A percentile compares a stretch with the other conserved stretches of the same genome.
These are phyloP conservation scores for Halophytophthora polymorphica DNA, from an alignment of 352 stramenopile species.

Conservation along the genomic window DNA sequence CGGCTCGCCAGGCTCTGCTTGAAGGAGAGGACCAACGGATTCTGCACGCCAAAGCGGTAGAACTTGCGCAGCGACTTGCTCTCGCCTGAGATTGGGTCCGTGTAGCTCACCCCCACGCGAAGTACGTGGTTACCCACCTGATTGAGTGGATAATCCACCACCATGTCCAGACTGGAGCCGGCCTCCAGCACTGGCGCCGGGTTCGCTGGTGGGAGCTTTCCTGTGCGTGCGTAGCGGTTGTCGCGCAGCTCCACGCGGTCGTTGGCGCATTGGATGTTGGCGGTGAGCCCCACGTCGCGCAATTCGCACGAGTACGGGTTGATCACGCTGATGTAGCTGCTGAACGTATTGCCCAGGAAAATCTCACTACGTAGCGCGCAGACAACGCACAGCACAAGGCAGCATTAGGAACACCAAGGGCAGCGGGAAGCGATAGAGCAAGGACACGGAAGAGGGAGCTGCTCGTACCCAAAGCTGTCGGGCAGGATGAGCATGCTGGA, in stretches of 20 bases:
- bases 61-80: slow-evolving; percentile 89
- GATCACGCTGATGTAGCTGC: slow-evolving; percentile 91
- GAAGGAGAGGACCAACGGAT: slow-evolving; percentile 85
- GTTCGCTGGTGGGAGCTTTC: slow-evolving; percentile 71
- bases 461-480: slow-evolving; percentile 84
- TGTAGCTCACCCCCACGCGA: slow-evolving; percentile 75
- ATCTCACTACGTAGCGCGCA: slow-evolving; percentile 66
- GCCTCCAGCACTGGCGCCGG: slow-evolving; percentile 61
- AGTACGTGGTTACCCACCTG: slow-evolving; percentile 88
- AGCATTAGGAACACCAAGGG: neutral
- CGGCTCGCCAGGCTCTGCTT: slow-evolving; percentile 43
- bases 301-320: slow-evolving; percentile 85
- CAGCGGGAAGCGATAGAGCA: neutral
- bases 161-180: slow-evolving; percentile 87
- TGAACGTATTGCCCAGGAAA: slow-evolving; percentile 91
- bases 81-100: slow-evolving; percentile 71
- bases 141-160: slow-evolving; percentile 88
- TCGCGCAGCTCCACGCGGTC: slow-evolving; percentile 77
- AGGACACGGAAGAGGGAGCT: slow-evolving; percentile 1
- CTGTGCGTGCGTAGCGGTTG: slow-evolving; percentile 67
- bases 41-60: slow-evolving; percentile 89
- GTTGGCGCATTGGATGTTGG: slow-evolving; percentile 86
- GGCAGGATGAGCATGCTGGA: slow-evolving; percentile 88
- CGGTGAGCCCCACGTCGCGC: slow-evolving; percentile 69
- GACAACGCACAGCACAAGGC: neutral